Evolutionary conservation across 768 basidiomycete genomes (phyloP).

Genomic region (Leucogyrophana mollusca): DNA sequence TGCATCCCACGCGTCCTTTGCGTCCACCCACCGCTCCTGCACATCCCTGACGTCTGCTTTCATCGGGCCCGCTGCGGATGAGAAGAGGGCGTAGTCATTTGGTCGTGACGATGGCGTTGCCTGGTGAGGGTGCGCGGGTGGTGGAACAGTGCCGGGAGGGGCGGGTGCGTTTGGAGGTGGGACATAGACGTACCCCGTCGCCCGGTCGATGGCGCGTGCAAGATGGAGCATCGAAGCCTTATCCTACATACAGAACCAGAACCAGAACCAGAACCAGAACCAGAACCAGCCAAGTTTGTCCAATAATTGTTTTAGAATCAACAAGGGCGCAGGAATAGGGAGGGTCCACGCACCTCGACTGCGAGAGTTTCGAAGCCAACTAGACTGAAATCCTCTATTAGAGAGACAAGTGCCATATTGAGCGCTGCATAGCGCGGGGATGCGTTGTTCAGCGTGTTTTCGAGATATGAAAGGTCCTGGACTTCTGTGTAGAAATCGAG

Average conservation of each 20-base stretch:
- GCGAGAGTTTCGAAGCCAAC: constrained; percentile 97
- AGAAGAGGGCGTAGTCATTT: constrained; percentile 68
- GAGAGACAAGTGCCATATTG: constrained; percentile 86
- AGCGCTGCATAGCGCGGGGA: constrained; percentile 73
- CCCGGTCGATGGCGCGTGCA: constrained; percentile 80
- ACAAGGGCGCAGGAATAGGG: not conserved
- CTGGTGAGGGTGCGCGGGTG: constrained; percentile 25
- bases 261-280: constrained; percentile 1
- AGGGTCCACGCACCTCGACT: constrained; percentile 66
- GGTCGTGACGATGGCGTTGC: constrained; percentile 45
- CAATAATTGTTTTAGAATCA: not conserved
- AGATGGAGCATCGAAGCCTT: constrained; percentile 94
- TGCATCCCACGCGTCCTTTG: constrained; percentile 77
- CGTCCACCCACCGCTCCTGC: constrained; percentile 94
- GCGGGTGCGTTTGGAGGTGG: constrained; percentile 43
- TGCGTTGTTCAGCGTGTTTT: constrained; percentile 64
- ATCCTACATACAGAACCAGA: constrained; percentile 59
- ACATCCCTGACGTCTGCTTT: constrained; percentile 66
- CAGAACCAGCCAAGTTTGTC: not conserved
- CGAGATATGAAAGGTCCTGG: constrained; percentile 88
- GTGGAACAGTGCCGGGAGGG: constrained; percentile 29
- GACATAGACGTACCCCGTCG: constrained; percentile 88
- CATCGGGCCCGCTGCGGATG: constrained; percentile 57
- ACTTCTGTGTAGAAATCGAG: constrained; percentile 98
- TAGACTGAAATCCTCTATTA: constrained; percentile 91